Evolutionary conservation across 2,329 filamentous ascomycete species (phyloP).

Genomic region (Polychaeton citri): DNA sequence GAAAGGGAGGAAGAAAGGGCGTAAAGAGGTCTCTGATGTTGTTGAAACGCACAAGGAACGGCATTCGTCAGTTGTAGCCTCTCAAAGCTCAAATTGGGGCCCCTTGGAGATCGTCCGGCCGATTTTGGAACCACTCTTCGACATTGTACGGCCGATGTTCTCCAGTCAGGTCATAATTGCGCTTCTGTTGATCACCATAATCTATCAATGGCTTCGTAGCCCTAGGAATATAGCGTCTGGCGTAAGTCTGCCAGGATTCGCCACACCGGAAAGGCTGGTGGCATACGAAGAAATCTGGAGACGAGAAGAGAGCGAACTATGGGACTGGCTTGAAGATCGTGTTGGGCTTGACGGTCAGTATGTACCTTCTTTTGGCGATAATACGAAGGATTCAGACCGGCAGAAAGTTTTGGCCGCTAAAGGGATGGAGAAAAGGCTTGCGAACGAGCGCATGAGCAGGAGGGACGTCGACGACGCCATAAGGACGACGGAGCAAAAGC

Average conservation of each 20-base stretch:
- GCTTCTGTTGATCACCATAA: slow-evolving; percentile 57
- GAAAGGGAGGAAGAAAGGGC: slow-evolving; percentile 36
- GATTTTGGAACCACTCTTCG: slow-evolving; percentile 54
- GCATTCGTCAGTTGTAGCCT: slow-evolving; percentile 14
- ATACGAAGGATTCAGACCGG: slow-evolving; percentile 8
- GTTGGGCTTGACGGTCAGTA: slow-evolving; percentile 52
- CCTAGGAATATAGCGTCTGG: slow-evolving; percentile 24
- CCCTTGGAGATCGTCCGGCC: slow-evolving; percentile 63
- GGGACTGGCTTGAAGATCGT: slow-evolving; percentile 86
- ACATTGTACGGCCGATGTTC: slow-evolving; percentile 57
- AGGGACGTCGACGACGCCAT: slow-evolving; percentile 68
- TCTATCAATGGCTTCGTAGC: slow-evolving; percentile 47
- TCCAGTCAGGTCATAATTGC: slow-evolving; percentile 66
- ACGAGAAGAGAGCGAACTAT: slow-evolving; percentile 73
- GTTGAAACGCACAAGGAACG: slow-evolving; percentile 26
- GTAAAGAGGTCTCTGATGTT: slow-evolving; percentile 40
- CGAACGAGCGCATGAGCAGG: slow-evolving; percentile 53
- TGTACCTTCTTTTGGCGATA: slow-evolving; percentile 10
- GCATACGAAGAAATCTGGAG: slow-evolving; percentile 93
- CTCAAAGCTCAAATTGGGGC: slow-evolving; percentile 51
- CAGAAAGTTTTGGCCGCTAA: slow-evolving; percentile 15
- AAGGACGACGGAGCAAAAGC: slow-evolving; percentile 68
- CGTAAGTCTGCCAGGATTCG: slow-evolving; percentile 26
- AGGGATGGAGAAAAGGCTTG: slow-evolving; percentile 17
- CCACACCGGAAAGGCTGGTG: slow-evolving; percentile 52